These are phyloP conservation scores for Mycena capillaripes DNA, from an alignment of 768 basidiomycete genomes.

Conservation along the genomic window DNA sequence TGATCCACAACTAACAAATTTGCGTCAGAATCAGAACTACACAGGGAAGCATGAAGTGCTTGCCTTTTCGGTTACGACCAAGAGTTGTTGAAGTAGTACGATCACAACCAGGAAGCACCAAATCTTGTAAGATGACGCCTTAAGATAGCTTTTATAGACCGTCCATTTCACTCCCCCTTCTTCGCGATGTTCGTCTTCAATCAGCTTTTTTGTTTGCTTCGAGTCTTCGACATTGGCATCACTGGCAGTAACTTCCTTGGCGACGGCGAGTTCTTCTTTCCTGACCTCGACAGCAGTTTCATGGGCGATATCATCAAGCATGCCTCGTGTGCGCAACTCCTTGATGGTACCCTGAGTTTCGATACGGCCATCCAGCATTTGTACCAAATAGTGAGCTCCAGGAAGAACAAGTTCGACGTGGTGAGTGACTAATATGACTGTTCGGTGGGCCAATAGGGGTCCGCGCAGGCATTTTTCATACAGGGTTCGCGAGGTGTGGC, in stretches of 20 bases:
- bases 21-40: not conserved
- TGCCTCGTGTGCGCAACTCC: slow-evolving; percentile 72
- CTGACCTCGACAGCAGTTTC: slow-evolving; percentile 66
- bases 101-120: slow-evolving; percentile 69
- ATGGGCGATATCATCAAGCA: slow-evolving; percentile 70
- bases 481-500: slow-evolving; percentile 75
- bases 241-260: no score
- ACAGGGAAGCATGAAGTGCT: not conserved
- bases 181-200: slow-evolving; percentile 88
- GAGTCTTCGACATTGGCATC: slow-evolving; percentile 18
- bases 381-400: slow-evolving; percentile 77
- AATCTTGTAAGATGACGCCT: slow-evolving; percentile 82
- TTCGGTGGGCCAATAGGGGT: slow-evolving; percentile 74
- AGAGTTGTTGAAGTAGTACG: slow-evolving; percentile 59
- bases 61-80: slow-evolving; percentile 42
- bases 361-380: slow-evolving; percentile 86
- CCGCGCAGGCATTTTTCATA: slow-evolving; percentile 78
- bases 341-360: slow-evolving; percentile 80
- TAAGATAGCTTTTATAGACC: slow-evolving; percentile 76
- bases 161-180: slow-evolving; percentile 87
- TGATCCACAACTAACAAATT: slow-evolving; percentile 72
- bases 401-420: slow-evolving; percentile 90
- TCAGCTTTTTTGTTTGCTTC: slow-evolving; percentile 67
- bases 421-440: slow-evolving; percentile 82
- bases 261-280: slow-evolving; percentile 59